Conservation (phyloP, 805 yeast genomes). For the Saccharomycopsis fermentans region DNA sequence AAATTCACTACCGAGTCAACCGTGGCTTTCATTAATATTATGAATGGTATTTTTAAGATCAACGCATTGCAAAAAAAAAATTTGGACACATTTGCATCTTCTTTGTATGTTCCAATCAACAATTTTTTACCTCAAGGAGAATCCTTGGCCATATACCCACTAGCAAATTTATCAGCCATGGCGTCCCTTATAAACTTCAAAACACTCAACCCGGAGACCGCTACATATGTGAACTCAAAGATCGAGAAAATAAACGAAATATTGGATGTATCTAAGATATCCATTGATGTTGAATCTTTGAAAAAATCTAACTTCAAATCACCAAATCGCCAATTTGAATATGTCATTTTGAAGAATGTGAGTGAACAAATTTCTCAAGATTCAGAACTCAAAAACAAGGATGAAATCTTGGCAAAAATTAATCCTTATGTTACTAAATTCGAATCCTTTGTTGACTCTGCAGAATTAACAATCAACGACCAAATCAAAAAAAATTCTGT, state of each 20-base stretch:
- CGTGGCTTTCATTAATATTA: constrained; percentile 6
- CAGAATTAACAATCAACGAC: constrained; percentile 6
- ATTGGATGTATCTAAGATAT: constrained; percentile 4
- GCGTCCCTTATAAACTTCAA: constrained; percentile 10
- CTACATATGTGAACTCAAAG: background rate
- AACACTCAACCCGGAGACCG: constrained; percentile 6
- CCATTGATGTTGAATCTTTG: background rate
- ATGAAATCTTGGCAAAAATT: constrained; percentile 5
- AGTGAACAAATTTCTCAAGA: constrained; percentile 8
- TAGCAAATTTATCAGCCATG: constrained; percentile 6
- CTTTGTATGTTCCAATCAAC: constrained; percentile 8
- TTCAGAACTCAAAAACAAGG: background rate
- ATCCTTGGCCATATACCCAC: constrained; percentile 2
- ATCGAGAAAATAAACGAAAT: constrained; percentile 3
- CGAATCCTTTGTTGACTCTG: constrained; percentile 1
- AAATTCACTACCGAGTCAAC: background rate
- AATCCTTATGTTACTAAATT: constrained; percentile 6
- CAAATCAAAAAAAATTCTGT: constrained; percentile 1
- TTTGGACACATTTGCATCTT: constrained; percentile 1
- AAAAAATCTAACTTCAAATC: constrained; percentile 1
- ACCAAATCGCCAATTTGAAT: constrained; percentile 7
- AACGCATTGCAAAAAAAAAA: constrained; percentile 2
- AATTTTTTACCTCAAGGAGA: constrained; percentile 1
- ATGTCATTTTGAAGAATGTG: constrained; percentile 10
- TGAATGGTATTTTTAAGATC: constrained; percentile 11